phyloP scores from a whole-genome alignment of 805 yeast species.

The Candida dajiaensis region DNA sequence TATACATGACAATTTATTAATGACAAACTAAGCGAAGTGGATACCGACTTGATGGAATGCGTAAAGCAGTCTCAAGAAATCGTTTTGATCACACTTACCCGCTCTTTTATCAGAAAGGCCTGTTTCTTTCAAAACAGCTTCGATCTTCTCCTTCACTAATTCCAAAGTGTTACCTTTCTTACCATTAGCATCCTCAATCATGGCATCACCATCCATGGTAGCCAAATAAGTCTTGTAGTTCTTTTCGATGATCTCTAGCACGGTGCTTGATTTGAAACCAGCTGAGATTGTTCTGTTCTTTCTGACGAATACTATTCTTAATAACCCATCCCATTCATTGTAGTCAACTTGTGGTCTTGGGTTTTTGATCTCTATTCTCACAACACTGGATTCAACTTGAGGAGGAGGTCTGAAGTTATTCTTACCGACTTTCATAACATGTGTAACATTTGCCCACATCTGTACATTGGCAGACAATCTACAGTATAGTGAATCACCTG shows the following conservation, averaged over 20 bases:
- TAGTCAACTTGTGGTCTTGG: slow-evolving; percentile 95
- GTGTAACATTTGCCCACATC: slow-evolving; percentile 99
- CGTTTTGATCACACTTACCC: slow-evolving; percentile 92
- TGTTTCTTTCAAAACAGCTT: slow-evolving; percentile 69
- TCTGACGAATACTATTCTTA: slow-evolving; percentile 87
- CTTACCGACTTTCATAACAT: slow-evolving; percentile 96
- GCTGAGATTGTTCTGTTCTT: slow-evolving; percentile 92
- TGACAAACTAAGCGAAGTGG: slow-evolving; percentile 65
- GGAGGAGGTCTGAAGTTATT: slow-evolving; percentile 98
- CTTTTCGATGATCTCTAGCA: slow-evolving; percentile 74
- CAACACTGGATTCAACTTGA: slow-evolving; percentile 95
- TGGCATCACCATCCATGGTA: slow-evolving; percentile 37
- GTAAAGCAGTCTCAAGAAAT: slow-evolving; percentile 75
- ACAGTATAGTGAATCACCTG: slow-evolving; percentile 93
- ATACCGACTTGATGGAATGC: slow-evolving; percentile 97
- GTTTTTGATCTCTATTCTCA: slow-evolving; percentile 81
- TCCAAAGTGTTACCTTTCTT: slow-evolving; percentile 35
- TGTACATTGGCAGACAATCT: slow-evolving; percentile 94
- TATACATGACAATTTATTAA: not conserved
- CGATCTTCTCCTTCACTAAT: slow-evolving; percentile 62
- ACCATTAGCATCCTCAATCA: slow-evolving; percentile 32
- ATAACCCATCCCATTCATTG: slow-evolving; percentile 94
- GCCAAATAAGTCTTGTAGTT: slow-evolving; percentile 78
- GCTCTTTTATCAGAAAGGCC: slow-evolving; percentile 83
- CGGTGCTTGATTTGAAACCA: slow-evolving; percentile 79